These are phyloP conservation scores for Venturiaceae sp. DNA, from an alignment of 2,329 filamentous ascomycete genomes.

Conservation along the genomic window DNA sequence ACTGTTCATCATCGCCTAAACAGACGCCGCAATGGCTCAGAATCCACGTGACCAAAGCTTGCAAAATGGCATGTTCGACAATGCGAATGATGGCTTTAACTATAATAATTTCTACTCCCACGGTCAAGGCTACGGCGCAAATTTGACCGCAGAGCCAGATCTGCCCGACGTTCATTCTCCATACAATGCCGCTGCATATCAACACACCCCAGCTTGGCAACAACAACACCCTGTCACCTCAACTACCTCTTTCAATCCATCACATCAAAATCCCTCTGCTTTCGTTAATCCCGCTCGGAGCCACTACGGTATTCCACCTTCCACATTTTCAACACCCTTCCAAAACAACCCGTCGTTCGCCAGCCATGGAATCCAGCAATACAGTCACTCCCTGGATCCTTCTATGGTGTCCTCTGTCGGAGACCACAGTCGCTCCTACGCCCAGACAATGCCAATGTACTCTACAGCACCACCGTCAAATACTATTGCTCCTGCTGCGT, in stretches of 20 bases:
- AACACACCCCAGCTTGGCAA: background rate
- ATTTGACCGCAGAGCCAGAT: background rate
- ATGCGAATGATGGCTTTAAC: background rate
- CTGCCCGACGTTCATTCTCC: background rate
- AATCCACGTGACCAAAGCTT: background rate
- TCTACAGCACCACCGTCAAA: conserved; percentile 1
- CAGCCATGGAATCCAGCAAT: conserved; percentile 9
- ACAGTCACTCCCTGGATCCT: conserved; percentile 10
- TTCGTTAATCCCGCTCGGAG: background rate
- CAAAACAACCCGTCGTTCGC: conserved; percentile 6
- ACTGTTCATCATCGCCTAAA: background rate
- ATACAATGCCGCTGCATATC: background rate
- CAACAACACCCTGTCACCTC: background rate
- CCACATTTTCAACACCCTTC: conserved; percentile 7
- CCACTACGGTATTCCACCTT: background rate
- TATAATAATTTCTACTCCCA: conserved; percentile 3
- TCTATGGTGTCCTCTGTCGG: conserved; percentile 9
- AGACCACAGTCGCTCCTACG: background rate
- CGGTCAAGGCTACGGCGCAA: conserved; percentile 5
- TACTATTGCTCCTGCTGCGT: conserved; percentile 4
- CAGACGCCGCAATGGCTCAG: background rate
- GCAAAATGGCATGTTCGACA: background rate
- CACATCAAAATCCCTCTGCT: conserved; percentile 1
- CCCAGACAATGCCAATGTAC: conserved; percentile 4
- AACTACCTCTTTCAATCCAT: background rate